These are phyloP conservation scores for Shiraia bambusicola DNA, from an alignment of 2,329 filamentous ascomycete species.

Conservation along the genomic window DNA sequence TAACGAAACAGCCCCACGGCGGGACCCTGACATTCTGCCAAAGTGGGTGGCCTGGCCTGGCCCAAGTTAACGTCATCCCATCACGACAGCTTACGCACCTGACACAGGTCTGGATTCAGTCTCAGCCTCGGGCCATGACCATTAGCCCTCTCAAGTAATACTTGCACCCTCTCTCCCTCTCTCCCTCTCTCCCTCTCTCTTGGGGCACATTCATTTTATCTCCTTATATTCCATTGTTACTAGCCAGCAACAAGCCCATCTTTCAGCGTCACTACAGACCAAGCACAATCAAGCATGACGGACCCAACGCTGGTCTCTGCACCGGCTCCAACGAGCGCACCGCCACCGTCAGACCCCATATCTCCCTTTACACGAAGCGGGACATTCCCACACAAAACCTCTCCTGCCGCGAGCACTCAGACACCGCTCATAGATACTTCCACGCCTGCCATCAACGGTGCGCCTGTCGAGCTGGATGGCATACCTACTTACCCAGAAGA, in stretches of 20 bases:
- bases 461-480: constrained; percentile 49
- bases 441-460: constrained; percentile 46
- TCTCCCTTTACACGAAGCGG: constrained; percentile 22
- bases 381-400: constrained; percentile 34
- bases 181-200: no score
- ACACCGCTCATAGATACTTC: constrained; percentile 42
- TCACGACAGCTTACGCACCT: constrained; percentile 17
- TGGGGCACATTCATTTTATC: no score
- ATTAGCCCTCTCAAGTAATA: neutral
- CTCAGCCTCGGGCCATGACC: constrained; percentile 4
- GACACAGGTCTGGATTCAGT: constrained; percentile 1
- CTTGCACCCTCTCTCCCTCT: neutral
- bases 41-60: neutral
- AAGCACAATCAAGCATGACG: neutral
- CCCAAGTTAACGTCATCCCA: constrained; percentile 20
- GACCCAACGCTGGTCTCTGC: constrained; percentile 14
- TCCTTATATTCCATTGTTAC: no score
- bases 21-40: constrained; percentile 12
- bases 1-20: constrained; percentile 14
- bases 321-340: constrained; percentile 8
- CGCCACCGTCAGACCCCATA: constrained; percentile 15
- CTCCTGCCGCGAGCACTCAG: constrained; percentile 21
- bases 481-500: constrained; percentile 26
- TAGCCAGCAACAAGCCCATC: no score
- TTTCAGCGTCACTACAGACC: no score